Evolutionary conservation across 2,329 filamentous ascomycete genomes (phyloP).

Genomic region (Salinomyces thailandicus): DNA sequence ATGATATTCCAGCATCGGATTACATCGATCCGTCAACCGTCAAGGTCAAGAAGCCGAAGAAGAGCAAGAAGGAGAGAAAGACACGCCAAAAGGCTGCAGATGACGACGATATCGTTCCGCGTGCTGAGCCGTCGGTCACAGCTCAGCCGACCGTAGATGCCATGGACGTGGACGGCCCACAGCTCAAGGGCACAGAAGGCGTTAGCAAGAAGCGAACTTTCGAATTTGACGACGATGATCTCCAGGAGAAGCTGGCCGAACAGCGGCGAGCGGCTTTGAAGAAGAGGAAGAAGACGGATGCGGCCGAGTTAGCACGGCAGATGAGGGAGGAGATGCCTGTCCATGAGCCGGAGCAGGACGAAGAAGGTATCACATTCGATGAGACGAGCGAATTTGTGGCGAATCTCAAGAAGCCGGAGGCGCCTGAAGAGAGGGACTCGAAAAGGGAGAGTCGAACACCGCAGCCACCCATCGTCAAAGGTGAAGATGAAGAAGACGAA

Average conservation of each 20-base stretch:
- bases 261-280: slow-evolving; percentile 77
- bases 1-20: slow-evolving; percentile 64
- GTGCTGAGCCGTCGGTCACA: slow-evolving; percentile 16
- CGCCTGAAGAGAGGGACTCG: slow-evolving; percentile 35
- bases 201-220: slow-evolving; percentile 51
- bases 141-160: slow-evolving; percentile 32
- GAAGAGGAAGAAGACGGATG: slow-evolving; percentile 77
- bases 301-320: slow-evolving; percentile 77
- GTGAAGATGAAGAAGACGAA: slow-evolving; percentile 42
- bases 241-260: slow-evolving; percentile 75
- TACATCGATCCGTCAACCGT: slow-evolving; percentile 79
- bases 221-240: slow-evolving; percentile 68
- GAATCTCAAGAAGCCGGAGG: slow-evolving; percentile 58
- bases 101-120: slow-evolving; percentile 44
- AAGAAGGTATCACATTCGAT: slow-evolving; percentile 74
- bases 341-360: slow-evolving; percentile 45
- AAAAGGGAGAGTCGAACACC: slow-evolving; percentile 25
- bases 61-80: slow-evolving; percentile 55
- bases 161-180: slow-evolving; percentile 64
- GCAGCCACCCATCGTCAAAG: slow-evolving; percentile 35
- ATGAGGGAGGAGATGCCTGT: slow-evolving; percentile 59
- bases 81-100: slow-evolving; percentile 59
- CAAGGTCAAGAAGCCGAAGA: slow-evolving; percentile 92
- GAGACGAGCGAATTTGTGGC: slow-evolving; percentile 93
- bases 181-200: slow-evolving; percentile 17